A percentile compares a stretch with the other conserved stretches of the same genome.
Conservation (phyloP, 257 asterid species). For the Forsythia suspensa region DNA sequence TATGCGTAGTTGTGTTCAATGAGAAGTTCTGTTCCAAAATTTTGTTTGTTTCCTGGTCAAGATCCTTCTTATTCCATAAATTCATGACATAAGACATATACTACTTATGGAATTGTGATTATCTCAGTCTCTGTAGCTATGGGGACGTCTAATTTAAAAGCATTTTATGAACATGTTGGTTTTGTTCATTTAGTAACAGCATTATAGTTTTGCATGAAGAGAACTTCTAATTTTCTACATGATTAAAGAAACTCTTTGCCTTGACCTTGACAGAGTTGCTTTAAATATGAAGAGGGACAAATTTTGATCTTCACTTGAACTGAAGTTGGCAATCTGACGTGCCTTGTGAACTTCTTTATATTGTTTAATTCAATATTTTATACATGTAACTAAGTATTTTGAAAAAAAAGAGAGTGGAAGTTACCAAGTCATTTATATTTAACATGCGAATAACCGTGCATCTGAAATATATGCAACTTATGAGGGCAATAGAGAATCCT, state of each 20-base stretch:
- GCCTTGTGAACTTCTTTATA: neutral
- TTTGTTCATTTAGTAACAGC: neutral
- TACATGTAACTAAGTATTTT: neutral
- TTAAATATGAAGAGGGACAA: neutral
- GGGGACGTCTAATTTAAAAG: neutral
- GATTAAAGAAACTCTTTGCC: neutral
- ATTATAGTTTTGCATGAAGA: neutral
- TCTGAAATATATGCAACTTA: neutral
- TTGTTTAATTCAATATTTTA: neutral
- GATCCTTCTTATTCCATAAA: neutral
- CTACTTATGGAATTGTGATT: neutral
- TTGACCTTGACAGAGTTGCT: neutral
- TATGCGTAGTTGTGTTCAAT: constrained; percentile 6
- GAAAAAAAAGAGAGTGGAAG: neutral
- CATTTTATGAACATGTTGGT: constrained; percentile 4
- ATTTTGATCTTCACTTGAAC: neutral
- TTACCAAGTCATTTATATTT: neutral
- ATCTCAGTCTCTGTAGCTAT: neutral
- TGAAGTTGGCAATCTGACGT: neutral
- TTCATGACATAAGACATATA: neutral
- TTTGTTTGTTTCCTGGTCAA: constrained; percentile 1
- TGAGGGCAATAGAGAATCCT: neutral
- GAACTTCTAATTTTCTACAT: neutral
- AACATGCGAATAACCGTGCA: neutral
- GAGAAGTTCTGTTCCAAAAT: constrained; percentile 11